Conservation (phyloP, 2,329 filamentous ascomycete species). For the Achaetomium macrosporum region DNA sequence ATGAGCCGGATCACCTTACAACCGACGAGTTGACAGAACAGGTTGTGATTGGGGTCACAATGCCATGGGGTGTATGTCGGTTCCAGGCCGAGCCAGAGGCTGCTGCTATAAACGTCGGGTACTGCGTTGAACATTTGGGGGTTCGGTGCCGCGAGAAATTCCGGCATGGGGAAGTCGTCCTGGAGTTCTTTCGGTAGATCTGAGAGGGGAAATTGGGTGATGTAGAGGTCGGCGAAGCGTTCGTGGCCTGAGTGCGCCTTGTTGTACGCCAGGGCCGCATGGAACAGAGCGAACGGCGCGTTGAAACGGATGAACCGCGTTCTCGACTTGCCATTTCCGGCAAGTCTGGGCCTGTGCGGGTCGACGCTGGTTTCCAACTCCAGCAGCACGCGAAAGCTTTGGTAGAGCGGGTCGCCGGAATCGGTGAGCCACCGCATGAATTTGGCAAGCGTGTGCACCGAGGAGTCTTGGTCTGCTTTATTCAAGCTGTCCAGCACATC, state of each 20-base stretch:
- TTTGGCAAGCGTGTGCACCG: neutral
- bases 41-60: slow-evolving; percentile 87
- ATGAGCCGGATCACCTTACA: slow-evolving; percentile 69
- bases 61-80: slow-evolving; percentile 89
- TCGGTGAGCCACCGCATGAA: slow-evolving; percentile 11
- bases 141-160: slow-evolving; percentile 42
- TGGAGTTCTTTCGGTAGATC: slow-evolving; percentile 60
- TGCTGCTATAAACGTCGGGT: slow-evolving; percentile 77
- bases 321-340: neutral
- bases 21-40: slow-evolving; percentile 78
- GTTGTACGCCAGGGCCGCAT: slow-evolving; percentile 46
- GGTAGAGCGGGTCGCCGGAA: neutral
- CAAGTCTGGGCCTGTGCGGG: neutral
- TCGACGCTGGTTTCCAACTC: neutral
- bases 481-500: neutral
- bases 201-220: slow-evolving; percentile 72
- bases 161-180: slow-evolving; percentile 62
- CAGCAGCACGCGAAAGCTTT: slow-evolving; percentile 10
- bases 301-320: slow-evolving; percentile 49
- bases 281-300: slow-evolving; percentile 59
- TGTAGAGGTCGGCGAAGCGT: slow-evolving; percentile 56
- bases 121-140: slow-evolving; percentile 52
- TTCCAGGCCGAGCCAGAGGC: slow-evolving; percentile 80
- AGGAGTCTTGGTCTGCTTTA: neutral
- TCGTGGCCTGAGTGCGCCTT: slow-evolving; percentile 29